Percentiles rank a stretch among this genome's conserved stretches.
Evolutionary conservation across 108 stramenopile genomes (phyloP).

Genomic region (Cyclotella sp.): DNA sequence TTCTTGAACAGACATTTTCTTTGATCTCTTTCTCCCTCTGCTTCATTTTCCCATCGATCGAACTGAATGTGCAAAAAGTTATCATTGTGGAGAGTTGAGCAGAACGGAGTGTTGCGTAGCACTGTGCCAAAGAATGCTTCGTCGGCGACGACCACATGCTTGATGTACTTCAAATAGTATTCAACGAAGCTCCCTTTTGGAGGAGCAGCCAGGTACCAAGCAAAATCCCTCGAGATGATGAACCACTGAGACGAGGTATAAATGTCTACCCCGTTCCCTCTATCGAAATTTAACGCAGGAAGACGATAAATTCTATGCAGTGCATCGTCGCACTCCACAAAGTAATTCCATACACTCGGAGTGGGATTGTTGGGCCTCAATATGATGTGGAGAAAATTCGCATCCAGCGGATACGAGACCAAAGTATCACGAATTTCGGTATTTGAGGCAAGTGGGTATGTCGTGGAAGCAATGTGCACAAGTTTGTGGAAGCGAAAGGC

Average conservation of each 20-base stretch:
- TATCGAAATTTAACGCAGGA: constrained; percentile 59
- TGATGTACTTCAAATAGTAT: constrained; percentile 78
- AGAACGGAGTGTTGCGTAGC: constrained; percentile 87
- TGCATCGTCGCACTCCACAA: constrained; percentile 94
- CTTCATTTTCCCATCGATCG: constrained; percentile 93
- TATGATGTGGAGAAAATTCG: constrained; percentile 83
- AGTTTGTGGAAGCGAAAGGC: constrained; percentile 82
- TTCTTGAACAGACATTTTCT: constrained; percentile 90
- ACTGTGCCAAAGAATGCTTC: constrained; percentile 96
- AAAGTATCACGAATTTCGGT: constrained; percentile 84
- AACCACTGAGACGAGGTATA: constrained; percentile 95
- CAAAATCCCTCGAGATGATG: constrained; percentile 90
- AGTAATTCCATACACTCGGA: constrained; percentile 87
- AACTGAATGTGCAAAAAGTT: constrained; percentile 93
- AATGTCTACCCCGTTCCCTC: constrained; percentile 73
- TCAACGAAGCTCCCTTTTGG: constrained; percentile 73
- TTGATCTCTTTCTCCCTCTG: constrained; percentile 64
- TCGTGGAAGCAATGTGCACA: constrained; percentile 87
- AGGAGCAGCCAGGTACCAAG: constrained; percentile 81
- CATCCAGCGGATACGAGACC: constrained; percentile 83
- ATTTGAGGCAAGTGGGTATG: constrained; percentile 93
- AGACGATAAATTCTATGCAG: constrained; percentile 93
- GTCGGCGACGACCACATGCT: constrained; percentile 94
- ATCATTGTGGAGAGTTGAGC: constrained; percentile 86
- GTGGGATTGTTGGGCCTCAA: constrained; percentile 73